Conservation (phyloP, 2,329 filamentous ascomycete genomes). For the Paraphoma sp. region DNA sequence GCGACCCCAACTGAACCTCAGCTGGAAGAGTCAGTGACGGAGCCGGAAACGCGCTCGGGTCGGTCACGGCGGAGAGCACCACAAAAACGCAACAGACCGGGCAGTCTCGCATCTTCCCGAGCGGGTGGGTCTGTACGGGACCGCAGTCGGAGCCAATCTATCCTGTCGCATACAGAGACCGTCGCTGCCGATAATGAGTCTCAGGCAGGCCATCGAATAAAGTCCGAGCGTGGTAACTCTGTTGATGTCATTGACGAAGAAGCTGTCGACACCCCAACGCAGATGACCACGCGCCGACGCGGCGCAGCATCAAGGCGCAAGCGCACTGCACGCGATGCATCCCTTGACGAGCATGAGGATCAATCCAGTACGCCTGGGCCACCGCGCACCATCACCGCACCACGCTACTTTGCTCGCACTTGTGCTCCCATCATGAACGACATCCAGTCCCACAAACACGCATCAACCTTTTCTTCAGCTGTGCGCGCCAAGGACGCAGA, state of each 20-base stretch:
- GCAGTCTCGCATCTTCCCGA: slow-evolving; percentile 56
- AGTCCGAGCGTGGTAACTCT: slow-evolving; percentile 56
- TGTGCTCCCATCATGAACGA: slow-evolving; percentile 59
- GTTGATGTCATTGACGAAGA: slow-evolving; percentile 51
- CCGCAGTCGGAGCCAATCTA: slow-evolving; percentile 57
- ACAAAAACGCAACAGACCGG: slow-evolving; percentile 38
- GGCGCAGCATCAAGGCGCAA: slow-evolving; percentile 49
- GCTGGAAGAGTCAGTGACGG: slow-evolving; percentile 29
- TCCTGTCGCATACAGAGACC: slow-evolving; percentile 54
- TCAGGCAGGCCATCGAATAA: slow-evolving; percentile 49
- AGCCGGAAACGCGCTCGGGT: slow-evolving; percentile 37
- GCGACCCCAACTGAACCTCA: slow-evolving; percentile 19
- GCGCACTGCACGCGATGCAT: slow-evolving; percentile 43
- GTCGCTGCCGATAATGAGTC: slow-evolving; percentile 50
- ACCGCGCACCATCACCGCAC: slow-evolving; percentile 49
- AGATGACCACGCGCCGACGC: slow-evolving; percentile 41
- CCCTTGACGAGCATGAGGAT: slow-evolving; percentile 41
- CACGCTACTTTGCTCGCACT: slow-evolving; percentile 57
- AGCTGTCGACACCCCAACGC: slow-evolving; percentile 31
- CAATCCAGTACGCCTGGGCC: slow-evolving; percentile 33
- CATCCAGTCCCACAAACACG: slow-evolving; percentile 59
- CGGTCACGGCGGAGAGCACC: slow-evolving; percentile 40
- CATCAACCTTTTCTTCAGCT: slow-evolving; percentile 57
- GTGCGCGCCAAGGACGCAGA: slow-evolving; percentile 59
- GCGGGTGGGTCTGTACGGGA: slow-evolving; percentile 53